Evolutionary conservation across 1,139 yeast genomes (phyloP).

Genomic region (Taphrina communis): DNA sequence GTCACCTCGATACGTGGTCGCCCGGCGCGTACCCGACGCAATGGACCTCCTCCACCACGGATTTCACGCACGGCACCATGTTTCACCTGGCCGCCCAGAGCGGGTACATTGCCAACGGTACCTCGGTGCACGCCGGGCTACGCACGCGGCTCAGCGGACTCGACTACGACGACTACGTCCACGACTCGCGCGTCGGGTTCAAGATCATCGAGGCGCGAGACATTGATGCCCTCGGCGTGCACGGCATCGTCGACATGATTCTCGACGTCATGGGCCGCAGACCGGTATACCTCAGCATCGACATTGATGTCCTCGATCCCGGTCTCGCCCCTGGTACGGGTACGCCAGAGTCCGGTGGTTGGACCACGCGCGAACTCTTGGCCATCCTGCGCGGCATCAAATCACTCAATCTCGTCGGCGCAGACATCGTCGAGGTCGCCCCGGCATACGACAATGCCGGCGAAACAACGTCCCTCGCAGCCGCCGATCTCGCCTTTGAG

Average conservation of each 20-base stretch:
- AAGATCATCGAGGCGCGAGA: conserved; percentile 71
- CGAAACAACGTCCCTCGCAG: conserved; percentile 75
- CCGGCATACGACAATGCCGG: conserved; percentile 70
- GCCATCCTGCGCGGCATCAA: conserved; percentile 66
- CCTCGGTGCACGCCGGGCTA: conserved; percentile 73
- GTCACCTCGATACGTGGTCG: conserved; percentile 52
- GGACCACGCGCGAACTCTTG: conserved; percentile 76
- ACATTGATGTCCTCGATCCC: conserved; percentile 81
- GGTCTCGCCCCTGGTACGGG: conserved; percentile 84
- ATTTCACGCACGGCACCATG: conserved; percentile 80
- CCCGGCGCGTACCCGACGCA: conserved; percentile 67
- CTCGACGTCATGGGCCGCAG: conserved; percentile 58
- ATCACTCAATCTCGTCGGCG: conserved; percentile 69
- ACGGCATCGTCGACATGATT: conserved; percentile 62
- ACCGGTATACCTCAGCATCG: conserved; percentile 75
- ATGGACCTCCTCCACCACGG: conserved; percentile 65
- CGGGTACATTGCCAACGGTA: conserved; percentile 61
- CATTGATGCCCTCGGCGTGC: conserved; percentile 59
- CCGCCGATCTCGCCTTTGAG: conserved; percentile 76
- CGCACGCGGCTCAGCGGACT: conserved; percentile 70
- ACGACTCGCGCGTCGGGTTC: conserved; percentile 70
- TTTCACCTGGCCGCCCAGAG: conserved; percentile 76
- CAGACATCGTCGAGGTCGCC: conserved; percentile 77
- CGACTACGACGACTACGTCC: conserved; percentile 63
- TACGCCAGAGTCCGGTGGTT: conserved; percentile 82